Conservation (phyloP, 257 asterid genomes). For the Prunella vulgaris region DNA sequence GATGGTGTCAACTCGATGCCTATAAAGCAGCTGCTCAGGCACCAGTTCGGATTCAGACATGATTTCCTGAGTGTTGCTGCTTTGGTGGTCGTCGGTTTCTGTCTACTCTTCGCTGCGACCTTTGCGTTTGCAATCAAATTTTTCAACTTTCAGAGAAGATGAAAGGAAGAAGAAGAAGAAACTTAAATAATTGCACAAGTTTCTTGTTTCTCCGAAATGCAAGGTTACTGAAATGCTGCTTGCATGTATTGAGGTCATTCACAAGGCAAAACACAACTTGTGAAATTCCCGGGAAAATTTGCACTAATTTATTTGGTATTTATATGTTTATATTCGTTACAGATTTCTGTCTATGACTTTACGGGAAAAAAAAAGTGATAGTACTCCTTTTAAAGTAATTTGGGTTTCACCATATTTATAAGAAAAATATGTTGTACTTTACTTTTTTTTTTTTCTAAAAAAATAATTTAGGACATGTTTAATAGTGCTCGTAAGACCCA, state of each 20-base stretch:
- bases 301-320: neutral
- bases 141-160: conserved; percentile 81
- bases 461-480: no score
- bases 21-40: conserved; percentile 47
- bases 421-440: no score
- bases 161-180: conserved; percentile 16
- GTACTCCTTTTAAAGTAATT: no score
- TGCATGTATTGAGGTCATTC: neutral
- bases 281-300: neutral
- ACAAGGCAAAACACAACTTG: conserved; percentile 2
- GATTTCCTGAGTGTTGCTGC: conserved; percentile 65
- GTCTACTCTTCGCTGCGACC: conserved; percentile 55
- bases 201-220: neutral
- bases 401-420: no score
- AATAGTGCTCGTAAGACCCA: no score
- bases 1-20: conserved; percentile 50
- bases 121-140: conserved; percentile 65
- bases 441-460: no score
- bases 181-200: neutral
- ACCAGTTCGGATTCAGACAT: conserved; percentile 64
- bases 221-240: neutral
- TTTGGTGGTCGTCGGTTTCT: conserved; percentile 52
- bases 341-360: no score
- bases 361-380: no score
- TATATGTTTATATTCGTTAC: neutral